Evolutionary conservation across 1,284 basidiomycete species (phyloP).

Genomic region (Rhodotorula sp.): DNA sequence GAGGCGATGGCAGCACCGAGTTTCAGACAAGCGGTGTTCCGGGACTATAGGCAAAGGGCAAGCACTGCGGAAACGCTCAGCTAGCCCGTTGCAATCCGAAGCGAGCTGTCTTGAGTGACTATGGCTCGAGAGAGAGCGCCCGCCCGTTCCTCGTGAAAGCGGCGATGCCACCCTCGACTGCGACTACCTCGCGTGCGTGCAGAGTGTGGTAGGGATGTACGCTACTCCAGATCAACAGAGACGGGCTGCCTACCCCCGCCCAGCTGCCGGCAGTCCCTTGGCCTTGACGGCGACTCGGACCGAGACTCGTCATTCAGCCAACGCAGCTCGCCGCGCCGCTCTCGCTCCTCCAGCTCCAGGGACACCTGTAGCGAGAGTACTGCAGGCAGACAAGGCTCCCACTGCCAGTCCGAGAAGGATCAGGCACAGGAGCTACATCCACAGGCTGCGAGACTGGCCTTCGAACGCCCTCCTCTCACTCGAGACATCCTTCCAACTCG

Average conservation of each 20-base stretch:
- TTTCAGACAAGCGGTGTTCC: background rate
- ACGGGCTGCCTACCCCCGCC: background rate
- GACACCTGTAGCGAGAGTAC: constrained; percentile 14
- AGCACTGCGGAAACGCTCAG: background rate
- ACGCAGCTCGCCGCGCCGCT: background rate
- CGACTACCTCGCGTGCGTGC: no score
- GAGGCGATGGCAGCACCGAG: no score
- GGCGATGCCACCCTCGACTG: no score
- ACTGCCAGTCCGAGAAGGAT: constrained; percentile 23
- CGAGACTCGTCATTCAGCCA: background rate
- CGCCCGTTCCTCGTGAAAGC: no score
- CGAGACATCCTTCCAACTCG: constrained; percentile 25
- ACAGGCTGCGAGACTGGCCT: constrained; percentile 19
- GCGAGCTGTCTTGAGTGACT: background rate
- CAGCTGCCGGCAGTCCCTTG: background rate
- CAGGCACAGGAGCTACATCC: background rate
- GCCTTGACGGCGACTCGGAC: background rate
- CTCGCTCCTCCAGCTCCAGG: constrained; percentile 11
- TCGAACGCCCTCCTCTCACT: constrained; percentile 24
- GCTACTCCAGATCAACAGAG: background rate
- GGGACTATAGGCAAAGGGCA: background rate
- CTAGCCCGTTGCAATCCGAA: background rate
- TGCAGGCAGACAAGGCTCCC: constrained; percentile 14
- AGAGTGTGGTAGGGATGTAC: background rate
- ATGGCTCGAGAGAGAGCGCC: no score